A percentile compares a stretch with the other conserved stretches of the same genome.
Evolutionary conservation across 1,284 basidiomycete genomes (phyloP).

Genomic region (Amylostereum areolatum): DNA sequence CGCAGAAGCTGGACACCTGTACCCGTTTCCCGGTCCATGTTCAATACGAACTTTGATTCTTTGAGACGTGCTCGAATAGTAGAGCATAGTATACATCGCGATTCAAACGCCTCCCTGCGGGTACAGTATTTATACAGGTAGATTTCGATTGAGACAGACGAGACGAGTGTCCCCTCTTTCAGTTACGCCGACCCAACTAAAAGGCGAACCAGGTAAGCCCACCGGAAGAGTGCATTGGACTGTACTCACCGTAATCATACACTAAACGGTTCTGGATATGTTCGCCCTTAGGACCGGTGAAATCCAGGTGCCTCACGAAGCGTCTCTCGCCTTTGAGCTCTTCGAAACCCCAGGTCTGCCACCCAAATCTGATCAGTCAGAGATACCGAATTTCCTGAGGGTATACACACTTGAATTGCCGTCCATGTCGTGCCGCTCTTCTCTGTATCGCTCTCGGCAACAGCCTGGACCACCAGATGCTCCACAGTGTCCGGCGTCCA

Average conservation of each 20-base stretch:
- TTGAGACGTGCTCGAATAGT: no score
- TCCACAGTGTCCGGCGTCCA: constrained; percentile 29
- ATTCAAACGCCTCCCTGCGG: no score
- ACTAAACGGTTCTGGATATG: constrained; percentile 52
- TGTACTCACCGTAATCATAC: constrained; percentile 56
- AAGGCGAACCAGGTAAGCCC: no score
- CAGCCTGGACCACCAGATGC: constrained; percentile 26
- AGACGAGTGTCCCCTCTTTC: not conserved
- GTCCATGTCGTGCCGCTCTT: constrained; percentile 32
- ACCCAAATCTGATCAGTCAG: not conserved
- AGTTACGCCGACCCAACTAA: no score
- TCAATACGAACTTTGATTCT: no score
- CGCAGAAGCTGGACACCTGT: no score
- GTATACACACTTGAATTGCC: constrained; percentile 27
- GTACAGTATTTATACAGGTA: no score
- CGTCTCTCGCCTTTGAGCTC: constrained; percentile 53
- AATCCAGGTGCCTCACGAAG: constrained; percentile 56
- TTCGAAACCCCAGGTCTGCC: constrained; percentile 68
- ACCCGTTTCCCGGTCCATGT: no score
- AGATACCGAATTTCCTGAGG: not conserved
- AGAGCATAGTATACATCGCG: no score
- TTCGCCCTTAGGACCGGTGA: constrained; percentile 57
- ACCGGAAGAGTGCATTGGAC: not conserved
- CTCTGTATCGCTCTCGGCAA: constrained; percentile 28
- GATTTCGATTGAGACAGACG: no score